These are phyloP conservation scores for Microbotryomycetes sp. DNA, from an alignment of 1,284 basidiomycete species.

Conservation along the genomic window DNA sequence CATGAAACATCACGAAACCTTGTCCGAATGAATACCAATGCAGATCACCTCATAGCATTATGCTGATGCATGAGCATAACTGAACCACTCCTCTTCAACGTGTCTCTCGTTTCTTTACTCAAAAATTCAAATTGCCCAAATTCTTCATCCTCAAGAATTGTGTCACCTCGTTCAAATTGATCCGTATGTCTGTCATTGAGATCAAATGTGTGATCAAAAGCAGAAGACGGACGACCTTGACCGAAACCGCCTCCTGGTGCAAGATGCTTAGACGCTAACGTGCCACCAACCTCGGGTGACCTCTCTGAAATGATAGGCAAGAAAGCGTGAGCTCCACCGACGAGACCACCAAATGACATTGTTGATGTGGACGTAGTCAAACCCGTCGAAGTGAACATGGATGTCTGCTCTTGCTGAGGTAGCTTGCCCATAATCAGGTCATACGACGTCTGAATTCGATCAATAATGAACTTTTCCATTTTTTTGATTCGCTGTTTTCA, in stretches of 20 bases:
- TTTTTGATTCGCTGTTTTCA: conserved; percentile 21
- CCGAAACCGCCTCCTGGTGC: conserved; percentile 8
- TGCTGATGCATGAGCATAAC: conserved; percentile 4
- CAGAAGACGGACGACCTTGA: neutral
- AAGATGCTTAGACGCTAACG: neutral
- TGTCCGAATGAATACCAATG: too few species aligned
- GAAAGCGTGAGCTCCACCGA: neutral
- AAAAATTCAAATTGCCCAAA: conserved; percentile 3
- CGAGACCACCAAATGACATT: neutral
- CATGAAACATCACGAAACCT: too few species aligned
- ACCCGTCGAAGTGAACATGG: neutral
- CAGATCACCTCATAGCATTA: too few species aligned
- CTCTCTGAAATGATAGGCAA: neutral
- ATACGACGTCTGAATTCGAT: conserved; percentile 18
- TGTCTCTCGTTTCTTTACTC: conserved; percentile 1
- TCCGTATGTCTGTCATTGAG: neutral
- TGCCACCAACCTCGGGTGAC: neutral
- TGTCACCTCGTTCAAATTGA: neutral
- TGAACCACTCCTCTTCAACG: conserved; percentile 5
- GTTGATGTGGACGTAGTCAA: neutral
- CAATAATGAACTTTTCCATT: conserved; percentile 32
- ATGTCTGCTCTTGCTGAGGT: neutral
- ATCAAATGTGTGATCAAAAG: neutral
- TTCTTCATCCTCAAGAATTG: neutral
- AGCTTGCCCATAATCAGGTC: conserved; percentile 12